These are phyloP conservation scores for Santalum album DNA, from an alignment of 164 flowering plant species.

Conservation along the genomic window DNA sequence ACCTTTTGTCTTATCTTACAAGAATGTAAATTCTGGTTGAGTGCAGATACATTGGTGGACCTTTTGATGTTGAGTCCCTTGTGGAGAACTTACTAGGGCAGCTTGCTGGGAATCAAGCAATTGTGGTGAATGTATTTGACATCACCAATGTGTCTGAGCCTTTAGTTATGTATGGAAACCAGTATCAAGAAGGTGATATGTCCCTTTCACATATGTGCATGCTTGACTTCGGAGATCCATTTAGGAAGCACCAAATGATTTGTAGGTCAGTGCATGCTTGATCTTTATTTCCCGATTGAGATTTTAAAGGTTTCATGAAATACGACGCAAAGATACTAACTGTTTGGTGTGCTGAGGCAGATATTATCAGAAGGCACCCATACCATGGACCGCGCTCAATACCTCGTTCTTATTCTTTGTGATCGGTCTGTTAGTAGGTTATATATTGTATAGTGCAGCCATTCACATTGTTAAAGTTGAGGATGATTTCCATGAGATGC, in stretches of 20 bases:
- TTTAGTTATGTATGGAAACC: conserved; percentile 72
- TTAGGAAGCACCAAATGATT: conserved; percentile 74
- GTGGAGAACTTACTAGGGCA: conserved; percentile 89
- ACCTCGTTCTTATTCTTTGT: conserved; percentile 52
- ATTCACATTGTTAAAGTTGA: conserved; percentile 76
- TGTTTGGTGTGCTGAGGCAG: conserved; percentile 25
- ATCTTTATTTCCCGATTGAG: not conserved
- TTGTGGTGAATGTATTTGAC: conserved; percentile 83
- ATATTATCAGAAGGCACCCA: conserved; percentile 63
- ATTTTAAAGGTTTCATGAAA: no score
- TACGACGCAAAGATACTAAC: no score
- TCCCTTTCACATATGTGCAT: conserved; percentile 60
- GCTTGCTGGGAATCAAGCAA: conserved; percentile 77
- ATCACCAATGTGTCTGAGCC: conserved; percentile 70
- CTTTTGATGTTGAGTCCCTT: conserved; percentile 92
- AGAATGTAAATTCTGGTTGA: not conserved
- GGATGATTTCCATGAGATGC: conserved; percentile 74
- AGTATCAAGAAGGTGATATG: conserved; percentile 55
- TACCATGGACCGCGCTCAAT: conserved; percentile 56
- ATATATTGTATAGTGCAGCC: conserved; percentile 60
- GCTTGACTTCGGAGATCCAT: conserved; percentile 95
- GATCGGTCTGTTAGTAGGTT: conserved; percentile 56
- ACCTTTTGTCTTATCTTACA: no score
- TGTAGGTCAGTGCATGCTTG: conserved; percentile 50
- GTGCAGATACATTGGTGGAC: conserved; percentile 84